phyloP scores from a whole-genome alignment of 2,329 filamentous ascomycete species.

The Talaromyces sp. region DNA sequence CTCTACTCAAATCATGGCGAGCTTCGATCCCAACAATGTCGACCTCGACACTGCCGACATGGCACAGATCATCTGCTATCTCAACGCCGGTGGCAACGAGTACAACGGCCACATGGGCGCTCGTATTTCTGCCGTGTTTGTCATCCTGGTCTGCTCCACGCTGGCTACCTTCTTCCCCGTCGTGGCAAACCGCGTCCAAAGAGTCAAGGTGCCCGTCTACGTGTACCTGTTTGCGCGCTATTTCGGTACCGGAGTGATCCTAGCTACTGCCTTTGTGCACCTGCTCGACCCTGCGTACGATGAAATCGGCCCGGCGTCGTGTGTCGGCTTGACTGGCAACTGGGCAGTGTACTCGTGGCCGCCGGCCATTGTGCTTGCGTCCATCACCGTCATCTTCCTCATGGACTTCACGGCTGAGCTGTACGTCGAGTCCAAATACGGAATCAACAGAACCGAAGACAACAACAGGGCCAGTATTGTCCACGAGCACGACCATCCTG shows the following conservation, averaged over 20 bases:
- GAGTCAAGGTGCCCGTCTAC: slow-evolving; percentile 36
- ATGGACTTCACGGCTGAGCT: slow-evolving; percentile 48
- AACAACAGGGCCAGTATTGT: slow-evolving; percentile 10
- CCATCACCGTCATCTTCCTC: slow-evolving; percentile 47
- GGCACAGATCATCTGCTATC: slow-evolving; percentile 47
- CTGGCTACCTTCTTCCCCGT: slow-evolving; percentile 43
- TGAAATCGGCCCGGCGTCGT: slow-evolving; percentile 44
- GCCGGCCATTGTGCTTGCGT: slow-evolving; percentile 47
- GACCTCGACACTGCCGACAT: slow-evolving; percentile 41
- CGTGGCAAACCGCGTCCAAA: slow-evolving; percentile 35
- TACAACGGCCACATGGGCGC: slow-evolving; percentile 49
- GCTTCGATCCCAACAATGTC: slow-evolving; percentile 38
- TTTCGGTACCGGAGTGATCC: slow-evolving; percentile 44
- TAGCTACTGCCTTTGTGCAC: slow-evolving; percentile 46
- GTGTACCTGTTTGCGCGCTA: slow-evolving; percentile 45
- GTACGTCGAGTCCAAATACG: slow-evolving; percentile 47
- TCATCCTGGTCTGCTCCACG: slow-evolving; percentile 40
- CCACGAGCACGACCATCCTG: slow-evolving; percentile 12
- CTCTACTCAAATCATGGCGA: slow-evolving; percentile 1
- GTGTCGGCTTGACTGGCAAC: slow-evolving; percentile 49
- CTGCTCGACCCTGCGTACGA: slow-evolving; percentile 42
- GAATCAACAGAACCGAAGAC: slow-evolving; percentile 20
- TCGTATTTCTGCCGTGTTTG: slow-evolving; percentile 41
- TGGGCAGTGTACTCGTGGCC: slow-evolving; percentile 52
- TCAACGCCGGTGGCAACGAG: slow-evolving; percentile 44